Base-by-base conservation (phyloP, 169 alveolate genomes). In the Eimeria maxima region DNA sequence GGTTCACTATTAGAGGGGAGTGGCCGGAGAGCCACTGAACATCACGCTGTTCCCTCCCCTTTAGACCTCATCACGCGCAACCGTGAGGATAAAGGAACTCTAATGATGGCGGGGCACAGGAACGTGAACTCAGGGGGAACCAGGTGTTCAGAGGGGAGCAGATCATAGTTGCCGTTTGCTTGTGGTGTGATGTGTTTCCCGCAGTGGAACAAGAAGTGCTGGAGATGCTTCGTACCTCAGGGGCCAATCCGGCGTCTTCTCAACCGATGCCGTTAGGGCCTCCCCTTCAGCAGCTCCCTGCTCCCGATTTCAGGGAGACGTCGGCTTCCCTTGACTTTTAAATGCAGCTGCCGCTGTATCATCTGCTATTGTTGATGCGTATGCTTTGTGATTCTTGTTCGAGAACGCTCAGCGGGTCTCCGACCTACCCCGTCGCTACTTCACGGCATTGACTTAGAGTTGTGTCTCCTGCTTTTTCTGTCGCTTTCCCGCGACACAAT, bases 181-280 rank as follows among this genome's bases (percentile, higher is more conserved):
- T 4, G 8, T 18, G 55, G 33, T 38, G 33, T 45, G 14, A 11
- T 74, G 60, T 74, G 10, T 27, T 67, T 6, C 42, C n/a, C 57
- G 92, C 92, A 84, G 92, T 84, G 73, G 92, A 84, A 44, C 92
- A 84, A 84, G 92, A 84, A 33, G 92, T 84, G 74, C 92, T 84
- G 73, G 92, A 84, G 65, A 57, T 84, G 92, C 74, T 84, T 8
- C 76, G 92, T 6, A 29, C n/a, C 18, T 24, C 92, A 20, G 92
- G 60, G 76, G 73, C 76, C 8, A 50, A 33, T 33, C 47, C 67
- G 45, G 45, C 90, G 67, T 47, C 42, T 53, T 55, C 45, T 27
- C 76, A 84, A 78, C 50, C 55, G 20, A 18, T 84, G 78, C 63
- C 92, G 5, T 22, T 50, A 53, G 57, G n/a, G 42, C 76, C 92